Conservation (phyloP, 805 yeast species). For the Candida chilensis region DNA sequence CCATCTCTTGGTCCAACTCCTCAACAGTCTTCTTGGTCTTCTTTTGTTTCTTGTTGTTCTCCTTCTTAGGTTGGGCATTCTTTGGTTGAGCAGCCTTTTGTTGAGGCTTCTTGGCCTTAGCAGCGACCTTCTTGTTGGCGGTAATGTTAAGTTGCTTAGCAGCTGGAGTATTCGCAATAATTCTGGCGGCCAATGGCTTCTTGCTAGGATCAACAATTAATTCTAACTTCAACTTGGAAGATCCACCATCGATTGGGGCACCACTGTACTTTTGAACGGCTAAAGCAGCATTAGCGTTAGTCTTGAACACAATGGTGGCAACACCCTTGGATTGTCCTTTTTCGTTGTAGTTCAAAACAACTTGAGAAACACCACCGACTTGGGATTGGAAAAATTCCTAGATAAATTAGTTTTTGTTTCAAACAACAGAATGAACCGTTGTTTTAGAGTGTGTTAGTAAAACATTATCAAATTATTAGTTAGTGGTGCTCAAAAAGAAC, state of each 20-base stretch:
- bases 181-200: slow-evolving; percentile 69
- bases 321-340: slow-evolving; percentile 87
- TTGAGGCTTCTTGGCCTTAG: slow-evolving; percentile 19
- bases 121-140: slow-evolving; percentile 19
- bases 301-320: slow-evolving; percentile 77
- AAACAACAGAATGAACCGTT: background rate
- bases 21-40: slow-evolving; percentile 68
- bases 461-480: too few species aligned
- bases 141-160: slow-evolving; percentile 13
- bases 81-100: slow-evolving; percentile 17
- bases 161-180: slow-evolving; percentile 36
- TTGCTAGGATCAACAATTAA: slow-evolving; percentile 78
- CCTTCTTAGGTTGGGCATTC: slow-evolving; percentile 17
- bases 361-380: slow-evolving; percentile 75
- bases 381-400: slow-evolving; percentile 86
- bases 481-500: too few species aligned
- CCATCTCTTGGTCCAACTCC: slow-evolving; percentile 97
- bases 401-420: slow-evolving; percentile 8
- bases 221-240: slow-evolving; percentile 66
- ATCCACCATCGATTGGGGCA: slow-evolving; percentile 89
- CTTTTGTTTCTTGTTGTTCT: slow-evolving; percentile 25
- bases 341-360: slow-evolving; percentile 72
- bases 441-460: background rate
- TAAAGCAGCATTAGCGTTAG: slow-evolving; percentile 57
- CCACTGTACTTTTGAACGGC: slow-evolving; percentile 85